Base-by-base conservation (phyloP, 2,329 filamentous ascomycete genomes). In the Pyrenophora teres region DNA sequence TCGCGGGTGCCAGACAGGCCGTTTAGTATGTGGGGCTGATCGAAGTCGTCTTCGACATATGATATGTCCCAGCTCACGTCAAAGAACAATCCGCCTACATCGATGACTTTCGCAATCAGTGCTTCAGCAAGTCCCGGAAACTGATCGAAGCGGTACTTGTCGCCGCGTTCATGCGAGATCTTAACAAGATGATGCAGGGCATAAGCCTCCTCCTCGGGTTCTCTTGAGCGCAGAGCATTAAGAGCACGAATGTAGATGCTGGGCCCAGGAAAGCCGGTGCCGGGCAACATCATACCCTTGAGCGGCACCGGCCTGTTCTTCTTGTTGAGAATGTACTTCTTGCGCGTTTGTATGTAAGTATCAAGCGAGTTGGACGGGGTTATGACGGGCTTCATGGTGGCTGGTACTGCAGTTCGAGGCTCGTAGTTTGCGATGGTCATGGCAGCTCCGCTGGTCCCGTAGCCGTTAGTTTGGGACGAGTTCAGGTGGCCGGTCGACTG, bases 91-190 rank as follows among this genome's bases (percentile, higher is more conserved):
- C 81, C 82, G 49, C 88, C 88, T 35, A 96, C 82, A 56, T 92
- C 85, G 42, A 97, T 79, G 2, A 89, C 87, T 68, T 95, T 95
- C 55, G 92, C 88, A 48, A 96, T 86, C 8, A 99, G 81, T 3
- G 90, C 89, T 73, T 97, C 94, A 0, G 91, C 90, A 23, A 99
- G 81, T 8, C 90, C 87, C 1, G 90, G 88, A 63, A 97, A 97
- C 4, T 90, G 89, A 63, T 96, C 92, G 61, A 97, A 97, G 54
- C 90, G 89, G 76, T 96, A 97, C 74, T 96, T 96, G 71, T 97
- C 94, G 39, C 93, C 93, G 37, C 92, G 85, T 73, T 97, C 92
- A 68, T 88, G 94, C 0, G 92, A 97, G 23, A 97, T 97, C 71
- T 96, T 96, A 53, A 97, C 92, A 3, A 97, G 78, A 65, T 97